These are phyloP conservation scores for Capsicum chinense DNA, from an alignment of 257 asterid species.

Conservation along the genomic window DNA sequence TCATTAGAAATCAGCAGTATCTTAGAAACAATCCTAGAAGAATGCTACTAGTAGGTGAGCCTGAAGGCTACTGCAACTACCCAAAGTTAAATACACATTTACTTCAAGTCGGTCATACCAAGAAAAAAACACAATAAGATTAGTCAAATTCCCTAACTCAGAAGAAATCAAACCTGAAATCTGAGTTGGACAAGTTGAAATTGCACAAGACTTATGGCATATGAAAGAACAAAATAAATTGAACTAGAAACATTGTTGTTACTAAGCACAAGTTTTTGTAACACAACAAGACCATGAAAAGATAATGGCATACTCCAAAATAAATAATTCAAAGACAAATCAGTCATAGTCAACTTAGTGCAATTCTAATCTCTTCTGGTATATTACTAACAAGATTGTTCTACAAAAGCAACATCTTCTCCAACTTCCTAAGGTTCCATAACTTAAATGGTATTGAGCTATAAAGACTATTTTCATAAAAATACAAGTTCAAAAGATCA, in stretches of 20 bases:
- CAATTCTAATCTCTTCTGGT: conserved; percentile 52
- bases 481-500: conserved; percentile 51
- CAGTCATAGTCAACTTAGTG: conserved; percentile 41
- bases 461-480: conserved; percentile 51
- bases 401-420: conserved; percentile 49
- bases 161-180: conserved; percentile 53
- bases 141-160: conserved; percentile 49
- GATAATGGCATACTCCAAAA: conserved; percentile 52
- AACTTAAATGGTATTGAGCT: conserved; percentile 52
- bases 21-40: conserved; percentile 48
- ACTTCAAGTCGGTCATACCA: conserved; percentile 59
- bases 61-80: conserved; percentile 47
- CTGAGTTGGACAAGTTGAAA: conserved; percentile 51
- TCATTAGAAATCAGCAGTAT: conserved; percentile 52
- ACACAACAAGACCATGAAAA: conserved; percentile 45
- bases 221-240: conserved; percentile 45
- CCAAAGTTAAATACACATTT: conserved; percentile 48
- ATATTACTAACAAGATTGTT: conserved; percentile 49
- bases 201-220: conserved; percentile 42
- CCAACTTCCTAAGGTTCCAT: conserved; percentile 44
- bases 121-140: conserved; percentile 48
- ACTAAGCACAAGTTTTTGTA: conserved; percentile 53
- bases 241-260: conserved; percentile 51
- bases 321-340: conserved; percentile 49
- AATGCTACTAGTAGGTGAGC: conserved; percentile 50